Conservation (phyloP, 495 filamentous ascomycete genomes). For the Penicillium roqueforti region DNA sequence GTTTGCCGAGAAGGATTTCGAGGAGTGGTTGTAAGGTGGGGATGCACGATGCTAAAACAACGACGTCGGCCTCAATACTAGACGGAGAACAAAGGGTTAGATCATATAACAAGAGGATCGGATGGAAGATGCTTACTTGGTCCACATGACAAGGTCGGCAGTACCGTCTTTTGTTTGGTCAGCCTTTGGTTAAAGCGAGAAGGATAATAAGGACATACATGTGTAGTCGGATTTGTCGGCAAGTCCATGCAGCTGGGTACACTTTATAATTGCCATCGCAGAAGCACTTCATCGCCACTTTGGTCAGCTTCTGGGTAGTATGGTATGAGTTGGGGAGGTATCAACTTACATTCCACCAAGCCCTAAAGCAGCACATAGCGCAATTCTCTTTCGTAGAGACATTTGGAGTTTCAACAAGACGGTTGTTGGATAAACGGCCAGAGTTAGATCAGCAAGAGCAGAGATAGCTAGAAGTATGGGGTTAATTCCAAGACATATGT, state of each 20-base stretch:
- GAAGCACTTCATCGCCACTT: conserved; percentile 22
- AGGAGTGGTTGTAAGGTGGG: conserved; percentile 40
- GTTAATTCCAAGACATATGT: not conserved
- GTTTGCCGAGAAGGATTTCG: conserved; percentile 34
- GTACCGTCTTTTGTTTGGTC: conserved; percentile 27
- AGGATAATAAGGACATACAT: conserved; percentile 14
- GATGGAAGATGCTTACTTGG: conserved; percentile 25
- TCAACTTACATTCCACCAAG: conserved; percentile 34
- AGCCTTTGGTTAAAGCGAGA: not conserved
- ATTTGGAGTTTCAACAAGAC: conserved; percentile 36
- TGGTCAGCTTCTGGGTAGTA: not conserved
- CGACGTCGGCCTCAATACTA: conserved; percentile 40
- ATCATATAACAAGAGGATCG: not conserved
- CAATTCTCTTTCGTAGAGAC: conserved; percentile 37
- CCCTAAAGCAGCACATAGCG: conserved; percentile 32
- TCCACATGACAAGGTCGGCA: conserved; percentile 34
- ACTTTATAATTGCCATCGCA: conserved; percentile 36
- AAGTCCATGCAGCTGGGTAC: conserved; percentile 32
- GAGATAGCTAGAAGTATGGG: conserved; percentile 22
- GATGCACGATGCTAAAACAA: conserved; percentile 42
- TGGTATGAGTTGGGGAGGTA: not conserved
- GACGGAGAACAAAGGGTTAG: not conserved
- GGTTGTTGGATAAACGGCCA: conserved; percentile 32
- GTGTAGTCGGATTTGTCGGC: conserved; percentile 34
- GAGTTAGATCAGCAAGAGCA: conserved; percentile 33